Evolutionary conservation across 176 grass and related monocot species (phyloP).

Genomic region (Musa troglodytarum): DNA sequence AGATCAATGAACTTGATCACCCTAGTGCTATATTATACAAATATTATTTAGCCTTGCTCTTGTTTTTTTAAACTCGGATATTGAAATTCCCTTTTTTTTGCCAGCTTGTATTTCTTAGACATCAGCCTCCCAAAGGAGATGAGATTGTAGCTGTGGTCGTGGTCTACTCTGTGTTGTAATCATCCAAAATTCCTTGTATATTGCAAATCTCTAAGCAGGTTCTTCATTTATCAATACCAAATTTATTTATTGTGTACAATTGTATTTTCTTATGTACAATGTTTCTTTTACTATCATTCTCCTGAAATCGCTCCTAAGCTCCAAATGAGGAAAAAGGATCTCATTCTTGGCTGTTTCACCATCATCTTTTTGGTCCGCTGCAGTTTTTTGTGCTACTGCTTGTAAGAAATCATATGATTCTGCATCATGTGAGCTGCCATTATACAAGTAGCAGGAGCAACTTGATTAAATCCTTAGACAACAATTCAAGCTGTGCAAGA

Average conservation of each 20-base stretch:
- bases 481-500: too few species aligned
- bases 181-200: not conserved
- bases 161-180: too few species aligned
- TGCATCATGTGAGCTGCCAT: too few species aligned
- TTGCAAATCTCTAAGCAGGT: not conserved
- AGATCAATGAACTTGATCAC: not conserved
- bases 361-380: too few species aligned
- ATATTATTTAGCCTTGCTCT: constrained; percentile 1
- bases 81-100: constrained; percentile 10
- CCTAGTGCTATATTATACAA: not conserved
- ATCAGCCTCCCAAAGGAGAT: constrained; percentile 83
- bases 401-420: too few species aligned
- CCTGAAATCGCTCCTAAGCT: not conserved
- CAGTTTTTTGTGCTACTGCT: too few species aligned
- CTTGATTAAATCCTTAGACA: too few species aligned
- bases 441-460: too few species aligned
- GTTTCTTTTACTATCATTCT: not conserved
- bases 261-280: not conserved
- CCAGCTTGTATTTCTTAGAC: constrained; percentile 95
- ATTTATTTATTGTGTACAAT: not conserved
- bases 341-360: too few species aligned
- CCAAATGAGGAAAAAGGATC: too few species aligned
- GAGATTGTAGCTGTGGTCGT: constrained; percentile 19
- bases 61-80: not conserved
- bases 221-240: not conserved